Evolutionary conservation across 2,329 filamentous ascomycete species (phyloP), one percentile per base, ranked within the genome.

Genomic region (Lasiodiplodia citricola): DNA sequence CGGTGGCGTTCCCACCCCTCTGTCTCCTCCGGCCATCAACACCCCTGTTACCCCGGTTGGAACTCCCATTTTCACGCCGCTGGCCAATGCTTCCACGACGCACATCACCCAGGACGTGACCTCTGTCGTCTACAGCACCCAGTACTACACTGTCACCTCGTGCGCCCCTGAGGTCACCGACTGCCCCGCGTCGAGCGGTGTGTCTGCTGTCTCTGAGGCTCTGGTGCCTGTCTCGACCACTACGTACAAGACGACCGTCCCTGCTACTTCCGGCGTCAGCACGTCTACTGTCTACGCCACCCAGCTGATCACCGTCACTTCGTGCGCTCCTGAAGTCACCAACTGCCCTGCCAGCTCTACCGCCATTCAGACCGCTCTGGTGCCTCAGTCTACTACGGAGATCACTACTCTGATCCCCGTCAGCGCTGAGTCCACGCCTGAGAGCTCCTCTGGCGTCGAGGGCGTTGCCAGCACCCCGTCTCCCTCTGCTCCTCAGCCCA

Each of bases 181-280:
- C 67, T 73, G 71, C 66, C 72, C 75, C 2, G 71, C 71, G 11
- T 13, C 69, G 70, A 68, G 68, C 69, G 56, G 55, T 21, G 55
- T 67, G n/a, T 57, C 56, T 4, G 65, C 55, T 41, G 65, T 60
- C 25, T n/a, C 55, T 11, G 41, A 44, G 13, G 37, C 44, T 16
- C 44, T 60, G 37, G 41, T 66, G 5, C 50, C 63, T 21, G 63
- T 66, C n/a, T 44, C 63, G 8, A 31, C 51, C 10, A 56, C 51
- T 7, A 37, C 55, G 10, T 35, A 35, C 47, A 25, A 28, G 21
- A 66, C 63, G 5, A 37, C 44, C 14, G 63, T 56, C 13, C 63
- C 63, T 16, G 60, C 60, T 11, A 66, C 63, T 4, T 23, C 23
- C n/a, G 51, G 63, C 14, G 51, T 66, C 23, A 56, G 23, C 18